Evolutionary conservation across 2,329 filamentous ascomycete species (phyloP).

Genomic region (Fusarium xylarioides): DNA sequence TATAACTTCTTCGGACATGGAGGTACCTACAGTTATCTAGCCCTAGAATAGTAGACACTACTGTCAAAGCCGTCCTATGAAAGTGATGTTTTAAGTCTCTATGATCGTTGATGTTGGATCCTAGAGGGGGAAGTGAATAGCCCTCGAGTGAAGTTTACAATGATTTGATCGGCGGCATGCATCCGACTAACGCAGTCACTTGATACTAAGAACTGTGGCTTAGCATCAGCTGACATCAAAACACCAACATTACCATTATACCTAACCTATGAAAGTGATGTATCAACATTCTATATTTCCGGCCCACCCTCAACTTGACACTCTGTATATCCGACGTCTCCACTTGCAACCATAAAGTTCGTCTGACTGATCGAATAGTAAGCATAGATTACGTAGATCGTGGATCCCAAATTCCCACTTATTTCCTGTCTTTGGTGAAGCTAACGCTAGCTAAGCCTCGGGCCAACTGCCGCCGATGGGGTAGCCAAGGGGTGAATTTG

Average conservation of each 20-base stretch:
- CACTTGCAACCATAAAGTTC: background rate
- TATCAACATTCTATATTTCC: background rate
- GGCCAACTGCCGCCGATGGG: background rate
- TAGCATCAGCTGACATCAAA: background rate
- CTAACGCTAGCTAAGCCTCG: background rate
- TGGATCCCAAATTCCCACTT: background rate
- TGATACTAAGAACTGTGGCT: background rate
- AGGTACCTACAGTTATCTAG: background rate
- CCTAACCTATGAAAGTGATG: background rate
- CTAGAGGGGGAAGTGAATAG: background rate
- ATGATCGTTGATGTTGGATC: background rate
- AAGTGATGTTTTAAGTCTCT: too few species aligned
- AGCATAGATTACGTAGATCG: conserved; percentile 5
- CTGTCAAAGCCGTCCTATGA: too few species aligned
- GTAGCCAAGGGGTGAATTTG: background rate
- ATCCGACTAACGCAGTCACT: background rate
- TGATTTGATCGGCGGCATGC: background rate
- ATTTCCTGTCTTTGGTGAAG: background rate
- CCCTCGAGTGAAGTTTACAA: background rate
- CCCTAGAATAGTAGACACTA: fast-evolving
- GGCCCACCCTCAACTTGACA: background rate
- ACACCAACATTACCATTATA: background rate
- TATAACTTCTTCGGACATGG: too few species aligned
- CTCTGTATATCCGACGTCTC: background rate
- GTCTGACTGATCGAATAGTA: conserved; percentile 26